These are phyloP conservation scores for Penicillium angulare DNA, from an alignment of 495 filamentous ascomycete genomes.

Conservation along the genomic window DNA sequence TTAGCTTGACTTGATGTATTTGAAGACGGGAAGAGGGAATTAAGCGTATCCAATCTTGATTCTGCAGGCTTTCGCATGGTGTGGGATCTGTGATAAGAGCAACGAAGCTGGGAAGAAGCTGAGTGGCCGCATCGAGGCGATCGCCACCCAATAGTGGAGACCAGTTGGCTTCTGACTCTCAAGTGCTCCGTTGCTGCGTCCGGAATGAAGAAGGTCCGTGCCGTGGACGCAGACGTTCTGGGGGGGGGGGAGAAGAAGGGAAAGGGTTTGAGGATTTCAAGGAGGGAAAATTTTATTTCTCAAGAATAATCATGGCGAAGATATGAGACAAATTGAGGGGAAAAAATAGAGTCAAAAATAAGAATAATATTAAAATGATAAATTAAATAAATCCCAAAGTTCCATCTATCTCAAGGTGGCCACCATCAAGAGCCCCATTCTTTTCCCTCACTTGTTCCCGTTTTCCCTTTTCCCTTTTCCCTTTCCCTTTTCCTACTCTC, in stretches of 20 bases:
- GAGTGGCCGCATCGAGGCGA: slow-evolving; percentile 6
- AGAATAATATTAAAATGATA: background rate
- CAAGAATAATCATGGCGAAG: background rate
- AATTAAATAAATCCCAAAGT: background rate
- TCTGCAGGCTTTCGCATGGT: no score
- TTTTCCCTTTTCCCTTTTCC: slow-evolving; percentile 11
- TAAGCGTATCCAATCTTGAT: no score
- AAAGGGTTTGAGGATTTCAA: background rate
- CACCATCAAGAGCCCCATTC: slow-evolving; percentile 11
- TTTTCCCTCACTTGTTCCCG: slow-evolving; percentile 22
- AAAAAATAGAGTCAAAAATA: background rate
- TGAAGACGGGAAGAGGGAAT: no score
- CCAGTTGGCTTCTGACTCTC: background rate
- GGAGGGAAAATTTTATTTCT: background rate
- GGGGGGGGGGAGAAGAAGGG: background rate
- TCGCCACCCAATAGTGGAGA: slow-evolving; percentile 7
- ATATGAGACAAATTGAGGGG: background rate
- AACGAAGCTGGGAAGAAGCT: background rate
- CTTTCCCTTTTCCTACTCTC: slow-evolving; percentile 16
- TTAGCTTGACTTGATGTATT: no score
- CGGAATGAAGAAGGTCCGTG: slow-evolving; percentile 9
- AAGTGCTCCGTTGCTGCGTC: slow-evolving; percentile 1
- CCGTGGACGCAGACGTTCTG: slow-evolving; percentile 2
- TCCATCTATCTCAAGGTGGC: background rate
- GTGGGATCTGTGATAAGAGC: no score